Base-by-base conservation (phyloP, 2,329 filamentous ascomycete species). In the Xylaria sp. region DNA sequence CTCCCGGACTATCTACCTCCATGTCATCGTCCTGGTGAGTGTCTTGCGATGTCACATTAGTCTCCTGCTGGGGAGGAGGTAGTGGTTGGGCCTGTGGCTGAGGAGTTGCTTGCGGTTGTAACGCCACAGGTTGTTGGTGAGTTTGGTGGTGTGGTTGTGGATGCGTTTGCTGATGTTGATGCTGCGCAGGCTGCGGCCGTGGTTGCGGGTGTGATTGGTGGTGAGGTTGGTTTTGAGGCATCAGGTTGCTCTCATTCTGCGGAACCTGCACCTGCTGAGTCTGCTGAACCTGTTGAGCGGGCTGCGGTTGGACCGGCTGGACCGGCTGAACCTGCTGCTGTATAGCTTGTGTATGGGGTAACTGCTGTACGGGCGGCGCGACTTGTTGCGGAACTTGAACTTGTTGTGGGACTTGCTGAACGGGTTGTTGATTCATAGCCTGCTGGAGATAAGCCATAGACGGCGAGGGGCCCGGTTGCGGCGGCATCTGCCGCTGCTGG, bases 1-100 rank as follows among this genome's bases (percentile, higher is more conserved):
- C 85, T 15, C 79, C 79, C 39, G 83, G 81, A 47, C 79, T 82
- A 61, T 86, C 85, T 59, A 86, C 80, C 7, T 87, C 86, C 80
- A 87, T 84, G 25, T 83, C 80, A 38, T 86, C 85, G 25, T 79
- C 80, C 10, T 78, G 79, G 64, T 83, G 80, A 5, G 75, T 72
- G 45, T 84, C 82, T 63, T 81, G 80, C 53, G 73, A 65, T 56
- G 75, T 66, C 5, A 73, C 68, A 22, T 72, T 69, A 11, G 73
- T 68, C 33, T 80, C 78, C 4, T 74, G 68, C 47, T 75, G 75
- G 42, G 74, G 71, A 25, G 74, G 69, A 27, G 74, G 71, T 25
- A 75, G 69, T n/a, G 73, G 65, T 63, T 74, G 75, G 58, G 49
- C 71, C 58, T 67, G 76, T 68, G 62, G 71, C 69, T 68, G 76